Evolutionary conservation across 768 basidiomycete genomes (phyloP), one percentile per base, ranked within the genome.

Genomic region (Hirschioporus abietinus): DNA sequence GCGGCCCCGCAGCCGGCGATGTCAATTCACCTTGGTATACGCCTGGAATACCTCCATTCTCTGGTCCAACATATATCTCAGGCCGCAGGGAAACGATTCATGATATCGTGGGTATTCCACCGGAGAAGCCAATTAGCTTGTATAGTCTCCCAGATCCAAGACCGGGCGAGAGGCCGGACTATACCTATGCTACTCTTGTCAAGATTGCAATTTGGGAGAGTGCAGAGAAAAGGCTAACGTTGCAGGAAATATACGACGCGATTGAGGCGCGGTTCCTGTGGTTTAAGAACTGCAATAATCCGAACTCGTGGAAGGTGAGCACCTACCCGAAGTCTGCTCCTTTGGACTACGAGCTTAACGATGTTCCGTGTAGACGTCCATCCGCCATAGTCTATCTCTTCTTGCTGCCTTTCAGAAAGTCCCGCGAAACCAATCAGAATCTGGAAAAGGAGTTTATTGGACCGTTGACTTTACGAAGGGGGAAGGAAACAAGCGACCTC

Each of bases 391-490:
- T 64, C 73, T 85, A 0, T 85, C 84, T 2, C 67, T 85, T n/a
- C 81, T 84, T 66, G 81, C 84, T 58, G 81, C 85, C n/a, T 91
- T 92, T 74, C 71, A 75, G 20, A 78, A 81, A 18, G 76, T 81
- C 0, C 77, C 79, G 1, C 82, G 89, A 15, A 86, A 88, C 0
- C 83, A 88, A 64, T 86, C 85, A 0, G 88, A 89, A 71, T 87
- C 87, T 0, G 89, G 89, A 0, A 90, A 90, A 69, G 89, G 89
- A 0, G 82, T 78, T 36, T 90, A 90, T 70, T 90, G 89, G 89
- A 72, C 63, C 58, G 60, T 68, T 18, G 86, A 89, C 66, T 72
- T 83, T 66, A 81, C 83, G 0, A 74, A 77, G 15, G 86, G 86
- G 4, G 83, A 86, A 65, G 88, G 88, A 1, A 84, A 86, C 74